These are phyloP conservation scores for Scutellaria galericulata DNA, from an alignment of 257 asterid species.

Conservation along the genomic window DNA sequence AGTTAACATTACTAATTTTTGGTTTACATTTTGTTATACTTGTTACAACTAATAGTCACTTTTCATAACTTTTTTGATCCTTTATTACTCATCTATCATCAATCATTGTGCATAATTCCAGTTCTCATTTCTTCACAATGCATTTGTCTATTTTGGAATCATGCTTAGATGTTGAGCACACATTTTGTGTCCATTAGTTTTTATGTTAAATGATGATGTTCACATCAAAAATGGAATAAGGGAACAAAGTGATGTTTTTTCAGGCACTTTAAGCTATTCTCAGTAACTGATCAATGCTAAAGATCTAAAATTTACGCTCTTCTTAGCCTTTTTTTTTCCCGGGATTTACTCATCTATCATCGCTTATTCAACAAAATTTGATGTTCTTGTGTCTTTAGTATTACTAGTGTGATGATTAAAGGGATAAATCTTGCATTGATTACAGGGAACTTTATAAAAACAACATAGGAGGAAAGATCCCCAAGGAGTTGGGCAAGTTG, in stretches of 20 bases:
- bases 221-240: background rate
- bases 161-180: no score
- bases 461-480: conserved; percentile 66
- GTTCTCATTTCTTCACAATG: no score
- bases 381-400: background rate
- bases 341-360: background rate
- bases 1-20: no score
- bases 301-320: background rate
- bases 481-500: conserved; percentile 75
- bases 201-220: conserved; percentile 3
- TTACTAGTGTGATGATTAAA: conserved; percentile 18
- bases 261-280: conserved; percentile 5
- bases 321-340: background rate
- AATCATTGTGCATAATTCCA: no score
- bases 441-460: conserved; percentile 83
- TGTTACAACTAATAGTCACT: no score
- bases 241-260: conserved; percentile 11
- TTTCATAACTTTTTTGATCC: no score
- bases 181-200: background rate
- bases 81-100: no score
- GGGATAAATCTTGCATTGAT: conserved; percentile 25
- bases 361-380: background rate
- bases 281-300: background rate
- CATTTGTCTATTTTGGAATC: no score
- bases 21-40: no score